Evolutionary conservation across 257 asterid genomes (phyloP), one percentile per base, ranked within the genome.

Genomic region (Avicennia marina): DNA sequence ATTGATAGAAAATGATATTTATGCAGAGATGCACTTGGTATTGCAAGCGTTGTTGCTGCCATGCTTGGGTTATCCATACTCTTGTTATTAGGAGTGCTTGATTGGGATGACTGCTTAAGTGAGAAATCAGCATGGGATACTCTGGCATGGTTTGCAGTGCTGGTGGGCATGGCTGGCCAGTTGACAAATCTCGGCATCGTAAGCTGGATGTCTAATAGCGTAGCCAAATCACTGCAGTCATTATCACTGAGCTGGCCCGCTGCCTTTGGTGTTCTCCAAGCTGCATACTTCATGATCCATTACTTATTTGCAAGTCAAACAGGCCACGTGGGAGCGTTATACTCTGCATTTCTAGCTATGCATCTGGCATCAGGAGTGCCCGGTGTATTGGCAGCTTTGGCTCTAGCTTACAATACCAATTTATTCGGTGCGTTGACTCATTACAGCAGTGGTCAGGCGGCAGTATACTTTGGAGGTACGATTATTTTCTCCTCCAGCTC

Each of bases 111-210:
- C 70, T 90, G 98, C 72, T 71, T 90, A 47, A 84, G 87, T 70
- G 96, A 90, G 75, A 90, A 81, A 73, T 87, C 96, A 7, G 96
- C 98, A 45, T 90, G 98, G 98, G 98, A 90, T 56, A 90, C 98
- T 48, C 70, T 90, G 78, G 95, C 95, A 50, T 90, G 98, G 98
- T 87, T 90, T 65, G 98, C 98, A n/a, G 90, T 90, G 60, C 74
- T 90, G 24, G 96, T 90, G 26, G 96, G 98, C 62, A 90, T 90
- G 98, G 98, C 98, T 11, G 65, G 96, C 44, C 98, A 90, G 68
- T 67, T 90, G 72, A 84, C 98, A n/a, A 82, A 66, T 63, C 89
- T 84, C 0, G 98, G 98, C 32, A 87, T 90, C 11, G 91, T 90
- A 26, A 58, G 75, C 67, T 90, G 98, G 98, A 87, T 87, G 94